A percentile compares a stretch with the other conserved stretches of the same genome.
Conservation (phyloP, 2,329 filamentous ascomycete genomes). For the Alternaria infectoria region DNA sequence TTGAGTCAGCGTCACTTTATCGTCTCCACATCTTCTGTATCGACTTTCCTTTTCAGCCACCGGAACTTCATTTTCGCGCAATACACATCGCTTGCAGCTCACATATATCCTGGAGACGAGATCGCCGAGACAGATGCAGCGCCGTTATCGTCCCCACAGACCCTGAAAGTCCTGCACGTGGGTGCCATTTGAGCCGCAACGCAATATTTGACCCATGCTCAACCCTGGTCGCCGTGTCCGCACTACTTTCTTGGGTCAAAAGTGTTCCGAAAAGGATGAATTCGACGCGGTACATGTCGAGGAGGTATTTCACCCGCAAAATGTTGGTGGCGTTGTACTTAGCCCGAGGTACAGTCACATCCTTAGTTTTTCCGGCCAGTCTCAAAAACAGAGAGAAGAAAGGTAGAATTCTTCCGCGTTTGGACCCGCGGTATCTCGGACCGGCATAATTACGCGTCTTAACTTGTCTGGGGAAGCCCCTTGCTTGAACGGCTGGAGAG, state of each 20-base stretch:
- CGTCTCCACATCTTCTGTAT: background rate
- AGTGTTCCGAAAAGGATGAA: background rate
- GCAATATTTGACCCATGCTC: background rate
- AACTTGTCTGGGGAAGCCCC: background rate
- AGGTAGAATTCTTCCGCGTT: background rate
- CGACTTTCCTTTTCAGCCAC: background rate
- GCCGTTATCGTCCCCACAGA: background rate
- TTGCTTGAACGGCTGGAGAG: background rate
- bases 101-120: background rate
- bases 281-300: constrained; percentile 4
- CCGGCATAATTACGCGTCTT: background rate
- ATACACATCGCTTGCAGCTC: background rate
- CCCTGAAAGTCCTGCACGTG: background rate
- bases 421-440: background rate
- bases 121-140: background rate
- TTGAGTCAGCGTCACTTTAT: background rate
- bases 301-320: constrained; percentile 9
- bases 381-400: background rate
- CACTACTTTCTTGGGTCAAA: background rate
- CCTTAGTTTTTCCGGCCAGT: background rate
- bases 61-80: constrained; percentile 1
- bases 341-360: constrained; percentile 11
- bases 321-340: constrained; percentile 9
- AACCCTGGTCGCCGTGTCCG: background rate
- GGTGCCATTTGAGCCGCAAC: background rate